Evolutionary conservation across 495 filamentous ascomycete species (phyloP).

Genomic region (Penicillium coffeae): DNA sequence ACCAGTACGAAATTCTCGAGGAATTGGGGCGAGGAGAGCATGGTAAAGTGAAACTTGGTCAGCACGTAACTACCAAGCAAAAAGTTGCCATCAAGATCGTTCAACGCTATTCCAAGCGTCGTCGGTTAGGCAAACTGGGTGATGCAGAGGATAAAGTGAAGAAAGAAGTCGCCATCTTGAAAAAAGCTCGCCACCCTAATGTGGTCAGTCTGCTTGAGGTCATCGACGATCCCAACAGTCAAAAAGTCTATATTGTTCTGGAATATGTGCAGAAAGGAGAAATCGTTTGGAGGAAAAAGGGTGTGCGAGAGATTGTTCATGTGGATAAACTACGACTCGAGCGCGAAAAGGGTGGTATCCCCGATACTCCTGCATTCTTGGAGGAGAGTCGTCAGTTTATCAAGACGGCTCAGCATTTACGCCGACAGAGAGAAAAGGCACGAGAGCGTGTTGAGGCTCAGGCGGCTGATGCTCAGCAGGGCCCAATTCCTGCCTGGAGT

Average conservation of each 20-base stretch:
- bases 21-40: slow-evolving; percentile 94
- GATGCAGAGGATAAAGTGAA: slow-evolving; percentile 91
- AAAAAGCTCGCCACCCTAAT: slow-evolving; percentile 94
- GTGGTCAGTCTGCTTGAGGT: slow-evolving; percentile 94
- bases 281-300: slow-evolving; percentile 87
- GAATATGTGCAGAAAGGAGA: slow-evolving; percentile 93
- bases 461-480: slow-evolving; percentile 37
- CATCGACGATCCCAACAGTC: slow-evolving; percentile 90
- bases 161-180: slow-evolving; percentile 94
- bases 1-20: slow-evolving; percentile 93
- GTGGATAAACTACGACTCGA: slow-evolving; percentile 78
- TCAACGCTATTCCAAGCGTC: slow-evolving; percentile 86
- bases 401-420: slow-evolving; percentile 51
- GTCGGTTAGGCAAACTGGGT: slow-evolving; percentile 74
- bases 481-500: slow-evolving; percentile 62
- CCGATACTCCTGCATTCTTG: slow-evolving; percentile 45
- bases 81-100: slow-evolving; percentile 98
- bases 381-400: slow-evolving; percentile 63
- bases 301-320: slow-evolving; percentile 69
- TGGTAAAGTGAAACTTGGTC: slow-evolving; percentile 93
- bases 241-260: slow-evolving; percentile 97
- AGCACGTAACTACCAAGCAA: slow-evolving; percentile 70
- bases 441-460: slow-evolving; percentile 51
- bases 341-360: slow-evolving; percentile 60
- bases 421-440: slow-evolving; percentile 54